phyloP scores from a whole-genome alignment of 1,284 basidiomycete genomes.

The Amylostereum areolatum region DNA sequence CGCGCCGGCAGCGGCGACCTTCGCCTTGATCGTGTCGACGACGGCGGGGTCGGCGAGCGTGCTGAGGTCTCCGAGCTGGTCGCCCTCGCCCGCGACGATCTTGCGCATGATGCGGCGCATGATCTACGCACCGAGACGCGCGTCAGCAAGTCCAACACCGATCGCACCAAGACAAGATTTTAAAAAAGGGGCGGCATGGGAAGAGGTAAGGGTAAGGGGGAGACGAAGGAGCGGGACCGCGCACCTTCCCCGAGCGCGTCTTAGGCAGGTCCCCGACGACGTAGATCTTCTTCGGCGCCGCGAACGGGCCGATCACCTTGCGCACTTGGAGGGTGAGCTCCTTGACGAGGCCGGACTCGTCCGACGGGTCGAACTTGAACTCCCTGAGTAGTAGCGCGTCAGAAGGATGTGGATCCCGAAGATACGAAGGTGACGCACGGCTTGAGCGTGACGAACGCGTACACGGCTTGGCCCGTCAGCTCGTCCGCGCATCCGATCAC shows the following conservation, averaged over 20 bases:
- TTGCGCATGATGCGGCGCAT: constrained; percentile 95
- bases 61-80: constrained; percentile 89
- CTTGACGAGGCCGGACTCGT: constrained; percentile 74
- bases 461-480: constrained; percentile 83
- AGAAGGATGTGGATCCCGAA: not conserved
- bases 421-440: constrained; percentile 39
- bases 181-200: not conserved
- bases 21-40: constrained; percentile 77
- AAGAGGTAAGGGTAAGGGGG: not conserved
- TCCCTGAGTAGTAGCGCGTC: constrained; percentile 43
- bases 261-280: constrained; percentile 89
- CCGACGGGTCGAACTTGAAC: constrained; percentile 66
- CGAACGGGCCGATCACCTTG: constrained; percentile 94
- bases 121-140: constrained; percentile 44
- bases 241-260: constrained; percentile 93
- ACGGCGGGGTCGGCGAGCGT: constrained; percentile 85
- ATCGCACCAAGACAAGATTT: not conserved
- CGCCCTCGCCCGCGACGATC: constrained; percentile 89
- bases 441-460: constrained; percentile 81
- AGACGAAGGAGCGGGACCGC: constrained; percentile 8
- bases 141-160: not conserved
- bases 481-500: constrained; percentile 89
- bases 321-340: constrained; percentile 93
- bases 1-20: constrained; percentile 45
- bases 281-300: constrained; percentile 89